Conservation (phyloP, 805 yeast species). For the Komagataella kurtzmanii region DNA sequence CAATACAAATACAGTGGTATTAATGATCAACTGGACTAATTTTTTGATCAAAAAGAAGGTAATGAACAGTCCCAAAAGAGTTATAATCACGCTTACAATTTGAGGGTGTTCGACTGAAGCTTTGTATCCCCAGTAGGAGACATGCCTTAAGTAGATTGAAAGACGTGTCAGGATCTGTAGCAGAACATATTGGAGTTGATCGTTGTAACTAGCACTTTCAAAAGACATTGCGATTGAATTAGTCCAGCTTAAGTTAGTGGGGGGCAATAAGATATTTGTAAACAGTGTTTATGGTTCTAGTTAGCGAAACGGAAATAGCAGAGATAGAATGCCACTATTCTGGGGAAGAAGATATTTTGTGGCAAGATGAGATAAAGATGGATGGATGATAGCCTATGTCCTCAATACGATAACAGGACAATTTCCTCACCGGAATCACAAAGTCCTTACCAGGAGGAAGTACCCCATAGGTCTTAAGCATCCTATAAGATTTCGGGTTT, state of each 20-base stretch:
- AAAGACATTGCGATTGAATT: neutral
- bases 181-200: neutral
- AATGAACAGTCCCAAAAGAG: neutral
- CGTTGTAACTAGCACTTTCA: neutral
- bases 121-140: neutral
- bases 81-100: neutral
- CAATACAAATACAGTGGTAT: neutral
- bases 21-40: neutral
- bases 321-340: neutral
- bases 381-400: too few relatives aligned
- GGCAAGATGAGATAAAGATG: neutral
- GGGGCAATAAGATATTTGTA: neutral
- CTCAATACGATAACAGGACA: too few relatives aligned
- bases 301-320: neutral
- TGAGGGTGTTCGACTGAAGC: neutral
- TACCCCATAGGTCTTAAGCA: neutral
- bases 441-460: neutral
- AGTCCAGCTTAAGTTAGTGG: neutral
- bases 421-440: neutral
- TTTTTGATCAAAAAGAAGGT: neutral
- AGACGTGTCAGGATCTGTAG: neutral
- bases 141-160: neutral
- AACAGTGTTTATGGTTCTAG: neutral
- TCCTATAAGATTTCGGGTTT: neutral
- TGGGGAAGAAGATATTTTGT: neutral